Evolutionary conservation across 1,139 yeast genomes (phyloP), one percentile per base, ranked within the genome.

Genomic region (Pichia cactophila): DNA sequence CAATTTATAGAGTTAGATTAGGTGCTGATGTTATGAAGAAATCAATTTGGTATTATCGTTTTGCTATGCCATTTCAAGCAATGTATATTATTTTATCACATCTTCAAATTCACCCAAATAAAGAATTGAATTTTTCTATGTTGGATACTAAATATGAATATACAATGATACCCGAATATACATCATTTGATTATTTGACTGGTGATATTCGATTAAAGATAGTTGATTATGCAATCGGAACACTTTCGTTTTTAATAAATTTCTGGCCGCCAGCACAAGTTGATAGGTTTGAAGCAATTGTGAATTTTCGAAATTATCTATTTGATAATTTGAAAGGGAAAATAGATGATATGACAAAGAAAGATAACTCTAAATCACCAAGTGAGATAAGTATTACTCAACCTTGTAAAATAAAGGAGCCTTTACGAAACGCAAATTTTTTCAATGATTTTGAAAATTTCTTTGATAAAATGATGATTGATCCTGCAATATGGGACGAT

Each of bases 31-130:
- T 50, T 29, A 20, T 46, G 16, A 28, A 39, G 10, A 45, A 48
- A 14, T 44, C 53, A 2, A 26, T 58, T 31, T 58, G 61, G 61
- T 52, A 49, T 35, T 53, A 54, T n/a, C 48, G 60, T n/a, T 54
- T 50, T 36, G 52, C 60, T 17, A 55, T 57, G 23, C 60, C 61
- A 7, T 56, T 57, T 33, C 60, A 58, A 31, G 59, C 60, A 5
- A 50, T 58, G 54, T 55, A 49, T 12, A 53, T 58, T 14, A 55
- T 56, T 2, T 42, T 58, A 20, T 50, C 54, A 8, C 60, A 58
- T 42, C 28, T 57, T 12, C 50, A 52, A 17, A 49, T 49, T 29
- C 52, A 42, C 33, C 60, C 61, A 1, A 17, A 42, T 2, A 26
- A 35, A 6, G 26, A 12, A 0, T 20, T 58, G 5, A 58, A 55